Percentiles rank a stretch among this genome's conserved stretches.
phyloP scores from a whole-genome alignment of 1,139 yeast genomes.

The Starmera stellimalicola region DNA sequence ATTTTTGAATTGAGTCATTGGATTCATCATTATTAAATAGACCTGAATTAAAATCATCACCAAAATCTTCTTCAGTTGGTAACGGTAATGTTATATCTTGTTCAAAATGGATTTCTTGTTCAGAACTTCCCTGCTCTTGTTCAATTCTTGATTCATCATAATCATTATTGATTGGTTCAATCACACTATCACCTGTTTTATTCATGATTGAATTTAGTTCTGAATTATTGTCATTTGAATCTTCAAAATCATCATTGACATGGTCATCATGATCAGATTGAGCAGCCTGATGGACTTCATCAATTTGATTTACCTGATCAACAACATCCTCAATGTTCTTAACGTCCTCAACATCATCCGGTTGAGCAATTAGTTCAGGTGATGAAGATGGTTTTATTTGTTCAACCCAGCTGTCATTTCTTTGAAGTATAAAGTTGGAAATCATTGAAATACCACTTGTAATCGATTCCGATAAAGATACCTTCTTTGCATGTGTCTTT shows the following conservation, averaged over 20 bases:
- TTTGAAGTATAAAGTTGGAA: slow-evolving; percentile 2
- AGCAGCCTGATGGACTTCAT: slow-evolving; percentile 1
- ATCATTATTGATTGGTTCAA: too few relatives aligned
- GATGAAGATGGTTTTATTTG: background rate
- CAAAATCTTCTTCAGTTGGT: background rate
- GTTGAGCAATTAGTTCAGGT: background rate
- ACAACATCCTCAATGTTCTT: background rate
- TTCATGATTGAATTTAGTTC: background rate
- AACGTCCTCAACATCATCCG: background rate
- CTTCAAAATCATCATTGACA: background rate
- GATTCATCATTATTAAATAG: background rate
- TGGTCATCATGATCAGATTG: slow-evolving; percentile 2
- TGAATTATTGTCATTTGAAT: background rate
- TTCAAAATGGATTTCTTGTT: too few relatives aligned
- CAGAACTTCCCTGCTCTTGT: too few relatives aligned
- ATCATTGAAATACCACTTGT: slow-evolving; percentile 7
- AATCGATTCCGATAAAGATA: slow-evolving; percentile 15
- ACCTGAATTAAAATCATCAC: slow-evolving; percentile 1
- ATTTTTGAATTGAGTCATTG: background rate
- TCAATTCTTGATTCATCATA: background rate
- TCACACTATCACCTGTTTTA: too few relatives aligned
- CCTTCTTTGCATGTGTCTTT: slow-evolving; percentile 11
- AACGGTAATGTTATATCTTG: slow-evolving; percentile 1
- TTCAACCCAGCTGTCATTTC: slow-evolving; percentile 1
- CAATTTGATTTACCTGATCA: background rate